These are phyloP conservation scores for Trichoderma reesei DNA, from an alignment of 495 filamentous ascomycete species.

Conservation along the genomic window DNA sequence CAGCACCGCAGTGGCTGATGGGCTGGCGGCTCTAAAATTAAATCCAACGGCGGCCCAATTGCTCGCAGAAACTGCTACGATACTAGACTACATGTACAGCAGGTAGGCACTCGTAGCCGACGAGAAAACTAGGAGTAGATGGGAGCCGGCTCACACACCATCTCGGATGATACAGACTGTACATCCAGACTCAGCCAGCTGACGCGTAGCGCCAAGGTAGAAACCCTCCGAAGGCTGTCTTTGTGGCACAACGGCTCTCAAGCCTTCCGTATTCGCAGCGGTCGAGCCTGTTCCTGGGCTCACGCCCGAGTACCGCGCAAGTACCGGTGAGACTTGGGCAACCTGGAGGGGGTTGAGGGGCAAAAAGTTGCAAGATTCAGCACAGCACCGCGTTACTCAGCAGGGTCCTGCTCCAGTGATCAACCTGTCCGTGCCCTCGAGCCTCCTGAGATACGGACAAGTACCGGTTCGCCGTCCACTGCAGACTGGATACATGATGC, in stretches of 20 bases:
- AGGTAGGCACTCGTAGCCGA: not conserved
- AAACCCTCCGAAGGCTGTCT: no score
- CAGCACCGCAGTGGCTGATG: not conserved
- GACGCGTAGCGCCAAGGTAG: no score
- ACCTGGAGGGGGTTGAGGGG: not conserved
- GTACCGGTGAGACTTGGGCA: not conserved
- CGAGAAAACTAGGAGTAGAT: no score
- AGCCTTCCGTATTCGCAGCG: not conserved
- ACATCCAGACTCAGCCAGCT: no score
- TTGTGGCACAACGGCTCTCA: no score
- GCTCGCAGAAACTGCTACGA: not conserved
- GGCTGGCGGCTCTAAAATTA: not conserved
- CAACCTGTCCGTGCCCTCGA: no score
- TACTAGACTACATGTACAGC: not conserved
- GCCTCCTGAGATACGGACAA: no score
- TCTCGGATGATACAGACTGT: no score
- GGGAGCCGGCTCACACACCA: no score
- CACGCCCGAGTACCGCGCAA: not conserved
- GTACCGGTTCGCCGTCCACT: no score
- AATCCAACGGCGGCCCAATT: conserved; percentile 1
- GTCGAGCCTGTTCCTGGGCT: not conserved
- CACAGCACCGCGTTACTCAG: no score
- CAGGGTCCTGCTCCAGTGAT: no score
- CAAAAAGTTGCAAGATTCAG: not conserved
- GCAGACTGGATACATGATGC: not conserved